phyloP scores from a whole-genome alignment of 768 basidiomycete genomes.

The Leucocoprinus birnbaumii region DNA sequence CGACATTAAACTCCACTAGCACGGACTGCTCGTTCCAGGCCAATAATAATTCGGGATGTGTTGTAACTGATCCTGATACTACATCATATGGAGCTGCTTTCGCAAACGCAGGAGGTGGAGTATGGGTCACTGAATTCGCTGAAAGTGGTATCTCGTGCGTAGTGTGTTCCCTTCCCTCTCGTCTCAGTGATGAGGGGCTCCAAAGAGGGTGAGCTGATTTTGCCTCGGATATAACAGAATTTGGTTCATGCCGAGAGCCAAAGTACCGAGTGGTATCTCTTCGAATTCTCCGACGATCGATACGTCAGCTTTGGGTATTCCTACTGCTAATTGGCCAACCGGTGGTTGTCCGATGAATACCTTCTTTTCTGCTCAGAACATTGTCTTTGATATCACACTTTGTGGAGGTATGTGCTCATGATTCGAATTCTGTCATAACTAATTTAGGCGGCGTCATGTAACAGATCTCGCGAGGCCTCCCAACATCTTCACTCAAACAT shows the following conservation, averaged over 20 bases:
- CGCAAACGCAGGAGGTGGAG: conserved; percentile 65
- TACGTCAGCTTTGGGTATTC: conserved; percentile 59
- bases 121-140: conserved; percentile 73
- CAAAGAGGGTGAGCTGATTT: conserved; percentile 14
- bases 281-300: conserved; percentile 48
- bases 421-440: conserved; percentile 1
- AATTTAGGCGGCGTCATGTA: not conserved
- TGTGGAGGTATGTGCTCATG: conserved; percentile 45
- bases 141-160: conserved; percentile 59
- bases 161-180: not conserved
- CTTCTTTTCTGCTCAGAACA: conserved; percentile 60
- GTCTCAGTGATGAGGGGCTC: not conserved
- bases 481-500: conserved; percentile 55
- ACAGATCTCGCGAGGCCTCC: conserved; percentile 50
- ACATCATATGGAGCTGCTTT: conserved; percentile 68
- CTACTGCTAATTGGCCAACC: conserved; percentile 65
- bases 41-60: conserved; percentile 61
- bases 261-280: conserved; percentile 46
- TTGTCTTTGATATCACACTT: conserved; percentile 74
- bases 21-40: conserved; percentile 49
- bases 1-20: conserved; percentile 40
- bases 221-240: conserved; percentile 30
- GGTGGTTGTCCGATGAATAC: conserved; percentile 48
- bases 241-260: conserved; percentile 61
- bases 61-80: conserved; percentile 50